Conservation (phyloP, 345 rosid species). For the Cardamine occulta region DNA sequence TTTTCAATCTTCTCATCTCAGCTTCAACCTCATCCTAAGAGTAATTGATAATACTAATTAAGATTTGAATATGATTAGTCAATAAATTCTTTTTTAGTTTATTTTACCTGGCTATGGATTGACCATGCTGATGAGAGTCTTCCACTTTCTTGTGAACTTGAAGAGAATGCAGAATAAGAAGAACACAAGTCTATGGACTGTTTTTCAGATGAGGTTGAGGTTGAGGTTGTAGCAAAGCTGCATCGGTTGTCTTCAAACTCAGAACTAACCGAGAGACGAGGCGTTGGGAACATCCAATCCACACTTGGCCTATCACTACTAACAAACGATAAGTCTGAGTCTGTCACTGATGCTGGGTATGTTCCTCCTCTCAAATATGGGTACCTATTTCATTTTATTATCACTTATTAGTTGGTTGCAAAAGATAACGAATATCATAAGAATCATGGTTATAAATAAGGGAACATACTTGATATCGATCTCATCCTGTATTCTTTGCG, state of each 20-base stretch:
- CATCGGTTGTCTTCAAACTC: constrained; percentile 41
- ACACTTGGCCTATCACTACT: constrained; percentile 53
- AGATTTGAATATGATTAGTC: not conserved
- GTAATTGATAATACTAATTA: not conserved
- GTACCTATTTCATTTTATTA: constrained; percentile 14
- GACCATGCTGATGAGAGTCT: constrained; percentile 17
- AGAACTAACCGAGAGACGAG: constrained; percentile 31
- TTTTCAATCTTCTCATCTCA: constrained; percentile 45
- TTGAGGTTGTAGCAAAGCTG: constrained; percentile 39
- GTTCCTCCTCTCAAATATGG: constrained; percentile 13
- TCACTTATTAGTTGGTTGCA: constrained; percentile 1
- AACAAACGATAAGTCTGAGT: constrained; percentile 44
- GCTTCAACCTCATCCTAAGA: constrained; percentile 48
- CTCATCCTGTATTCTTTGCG: constrained; percentile 29
- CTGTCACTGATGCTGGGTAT: constrained; percentile 37
- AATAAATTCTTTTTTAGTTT: not conserved
- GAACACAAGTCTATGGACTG: constrained; percentile 36
- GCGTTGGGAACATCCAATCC: constrained; percentile 31
- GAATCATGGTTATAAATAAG: not conserved
- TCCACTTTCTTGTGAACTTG: constrained; percentile 40
- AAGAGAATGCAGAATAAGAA: constrained; percentile 32
- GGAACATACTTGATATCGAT: constrained; percentile 23
- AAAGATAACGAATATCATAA: not conserved
- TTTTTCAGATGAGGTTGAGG: constrained; percentile 39
- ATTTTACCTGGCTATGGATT: constrained; percentile 35